A percentile compares a stretch with the other conserved stretches of the same genome.
These are phyloP conservation scores for Boletus subparvulus DNA, from an alignment of 768 basidiomycete species.

Conservation along the genomic window DNA sequence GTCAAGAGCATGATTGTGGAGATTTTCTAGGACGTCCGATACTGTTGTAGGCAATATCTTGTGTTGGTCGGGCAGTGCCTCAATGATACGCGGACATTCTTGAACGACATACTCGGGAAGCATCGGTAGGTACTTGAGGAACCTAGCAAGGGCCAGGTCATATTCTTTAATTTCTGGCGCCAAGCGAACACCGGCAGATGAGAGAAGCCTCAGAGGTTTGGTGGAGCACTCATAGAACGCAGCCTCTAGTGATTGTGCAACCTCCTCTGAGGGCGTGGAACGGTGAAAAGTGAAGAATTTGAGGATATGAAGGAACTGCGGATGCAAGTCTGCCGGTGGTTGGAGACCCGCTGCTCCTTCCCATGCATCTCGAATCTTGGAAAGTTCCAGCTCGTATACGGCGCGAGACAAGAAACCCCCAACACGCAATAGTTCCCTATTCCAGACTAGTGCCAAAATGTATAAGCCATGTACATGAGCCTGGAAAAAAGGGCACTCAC, in stretches of 20 bases:
- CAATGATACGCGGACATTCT: slow-evolving; percentile 52
- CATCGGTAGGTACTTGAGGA: slow-evolving; percentile 76
- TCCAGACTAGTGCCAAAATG: neutral
- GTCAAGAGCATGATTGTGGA: neutral
- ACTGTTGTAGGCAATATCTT: neutral
- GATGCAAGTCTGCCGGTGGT: slow-evolving; percentile 22
- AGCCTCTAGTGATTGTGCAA: slow-evolving; percentile 63
- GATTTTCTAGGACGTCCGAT: neutral
- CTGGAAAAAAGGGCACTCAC: neutral
- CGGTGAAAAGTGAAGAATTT: slow-evolving; percentile 37
- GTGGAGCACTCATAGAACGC: slow-evolving; percentile 74
- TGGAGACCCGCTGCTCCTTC: neutral
- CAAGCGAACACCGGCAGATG: slow-evolving; percentile 47
- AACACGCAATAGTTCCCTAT: neutral
- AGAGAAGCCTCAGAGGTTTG: neutral
- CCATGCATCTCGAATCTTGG: neutral
- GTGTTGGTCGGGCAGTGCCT: neutral
- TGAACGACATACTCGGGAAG: slow-evolving; percentile 57
- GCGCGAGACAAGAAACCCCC: neutral
- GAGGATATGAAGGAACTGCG: slow-evolving; percentile 76
- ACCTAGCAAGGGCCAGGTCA: slow-evolving; percentile 60
- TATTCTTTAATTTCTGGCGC: slow-evolving; percentile 69
- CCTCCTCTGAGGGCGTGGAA: slow-evolving; percentile 71
- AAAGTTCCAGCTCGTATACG: neutral
- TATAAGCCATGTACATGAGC: too few relatives aligned